Percentiles rank a stretch among this genome's conserved stretches.
These are phyloP conservation scores for Penstemon barbatus DNA, from an alignment of 257 asterid genomes.

Conservation along the genomic window DNA sequence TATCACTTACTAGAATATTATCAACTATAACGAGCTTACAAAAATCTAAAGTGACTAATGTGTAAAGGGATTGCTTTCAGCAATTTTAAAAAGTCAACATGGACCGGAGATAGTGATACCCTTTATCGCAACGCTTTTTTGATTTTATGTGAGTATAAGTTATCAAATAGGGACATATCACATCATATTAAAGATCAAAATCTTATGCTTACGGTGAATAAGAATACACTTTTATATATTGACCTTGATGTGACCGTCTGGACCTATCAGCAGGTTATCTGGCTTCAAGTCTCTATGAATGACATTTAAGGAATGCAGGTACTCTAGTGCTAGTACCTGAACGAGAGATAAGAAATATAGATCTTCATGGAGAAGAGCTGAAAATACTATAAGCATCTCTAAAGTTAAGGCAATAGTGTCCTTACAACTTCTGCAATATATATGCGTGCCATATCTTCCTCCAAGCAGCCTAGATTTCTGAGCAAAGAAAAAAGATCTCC, in stretches of 20 bases:
- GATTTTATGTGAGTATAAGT: conserved; percentile 6
- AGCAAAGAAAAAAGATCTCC: conserved; percentile 95
- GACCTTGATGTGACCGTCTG: conserved; percentile 99
- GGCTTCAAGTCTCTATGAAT: conserved; percentile 98
- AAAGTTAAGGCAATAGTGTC: conserved; percentile 25
- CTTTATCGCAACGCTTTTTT: neutral
- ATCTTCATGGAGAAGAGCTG: conserved; percentile 26
- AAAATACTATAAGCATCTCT: conserved; percentile 27
- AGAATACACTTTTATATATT: conserved; percentile 30
- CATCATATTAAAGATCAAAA: conserved; percentile 27
- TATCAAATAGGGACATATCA: conserved; percentile 22
- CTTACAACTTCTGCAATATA: conserved; percentile 99
- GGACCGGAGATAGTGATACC: conserved; percentile 18
- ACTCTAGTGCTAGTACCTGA: conserved; percentile 98
- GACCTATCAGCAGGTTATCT: conserved; percentile 92
- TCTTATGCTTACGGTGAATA: conserved; percentile 25
- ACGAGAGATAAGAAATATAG: conserved; percentile 29
- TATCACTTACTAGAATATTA: conserved; percentile 14
- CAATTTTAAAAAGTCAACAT: conserved; percentile 14
- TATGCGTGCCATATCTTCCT: conserved; percentile 85
- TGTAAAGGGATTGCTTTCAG: conserved; percentile 1
- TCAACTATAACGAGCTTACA: conserved; percentile 20
- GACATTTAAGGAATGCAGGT: conserved; percentile 86
- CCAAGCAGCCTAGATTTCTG: conserved; percentile 91
- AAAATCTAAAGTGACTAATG: conserved; percentile 3